Conservation (phyloP, 257 asterid genomes). For the Solanum virginianum region DNA sequence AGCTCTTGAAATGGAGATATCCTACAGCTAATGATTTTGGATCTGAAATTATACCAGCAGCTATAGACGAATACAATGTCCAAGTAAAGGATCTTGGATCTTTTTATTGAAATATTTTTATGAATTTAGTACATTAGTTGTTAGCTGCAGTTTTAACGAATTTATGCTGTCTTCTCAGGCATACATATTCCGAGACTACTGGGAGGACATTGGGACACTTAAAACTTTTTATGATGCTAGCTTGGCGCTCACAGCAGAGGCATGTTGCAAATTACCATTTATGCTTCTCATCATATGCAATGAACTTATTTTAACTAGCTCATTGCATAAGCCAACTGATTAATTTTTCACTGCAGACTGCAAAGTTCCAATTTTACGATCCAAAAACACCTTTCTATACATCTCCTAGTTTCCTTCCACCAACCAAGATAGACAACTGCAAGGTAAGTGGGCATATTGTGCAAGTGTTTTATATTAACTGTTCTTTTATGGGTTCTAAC, state of each 20-base stretch:
- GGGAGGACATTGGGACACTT: conserved; percentile 93
- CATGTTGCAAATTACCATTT: neutral
- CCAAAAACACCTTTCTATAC: conserved; percentile 92
- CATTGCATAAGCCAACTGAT: neutral
- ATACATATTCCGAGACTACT: conserved; percentile 81
- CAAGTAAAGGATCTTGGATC: conserved; percentile 31
- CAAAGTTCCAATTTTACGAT: conserved; percentile 80
- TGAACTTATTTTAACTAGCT: neutral
- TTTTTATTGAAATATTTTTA: neutral
- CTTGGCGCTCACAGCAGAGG: conserved; percentile 84
- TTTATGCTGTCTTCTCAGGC: conserved; percentile 33
- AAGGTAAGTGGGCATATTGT: conserved; percentile 26
- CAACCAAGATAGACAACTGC: conserved; percentile 81
- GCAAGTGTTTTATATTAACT: neutral
- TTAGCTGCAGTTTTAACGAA: neutral
- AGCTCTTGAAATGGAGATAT: conserved; percentile 56
- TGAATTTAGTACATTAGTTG: neutral
- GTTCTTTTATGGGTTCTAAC: neutral
- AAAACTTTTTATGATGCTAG: conserved; percentile 86
- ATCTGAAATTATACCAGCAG: conserved; percentile 83
- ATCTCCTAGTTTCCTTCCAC: conserved; percentile 93
- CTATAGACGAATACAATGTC: conserved; percentile 59
- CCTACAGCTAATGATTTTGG: conserved; percentile 89
- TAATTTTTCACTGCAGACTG: conserved; percentile 32
- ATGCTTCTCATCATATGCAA: neutral